These are phyloP conservation scores for Candida chauliodis DNA, from an alignment of 805 yeast genomes.

Conservation along the genomic window DNA sequence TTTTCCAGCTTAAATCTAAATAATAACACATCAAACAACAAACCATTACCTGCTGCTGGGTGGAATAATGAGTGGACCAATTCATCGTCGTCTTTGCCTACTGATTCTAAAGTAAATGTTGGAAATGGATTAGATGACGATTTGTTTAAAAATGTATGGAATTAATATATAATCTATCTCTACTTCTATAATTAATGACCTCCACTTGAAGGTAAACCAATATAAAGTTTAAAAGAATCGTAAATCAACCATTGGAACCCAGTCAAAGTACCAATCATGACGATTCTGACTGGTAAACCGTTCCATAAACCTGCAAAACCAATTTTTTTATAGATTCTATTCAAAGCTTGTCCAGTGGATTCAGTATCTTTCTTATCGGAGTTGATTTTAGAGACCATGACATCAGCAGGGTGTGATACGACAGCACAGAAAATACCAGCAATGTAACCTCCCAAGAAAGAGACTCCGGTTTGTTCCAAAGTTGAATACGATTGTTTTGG, in stretches of 20 bases:
- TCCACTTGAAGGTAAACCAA: constrained; percentile 95
- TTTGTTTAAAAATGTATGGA: constrained; percentile 69
- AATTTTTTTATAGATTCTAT: constrained; percentile 73
- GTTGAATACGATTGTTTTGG: constrained; percentile 68
- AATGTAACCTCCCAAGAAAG: constrained; percentile 92
- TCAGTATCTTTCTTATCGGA: constrained; percentile 65
- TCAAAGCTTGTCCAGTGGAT: constrained; percentile 60
- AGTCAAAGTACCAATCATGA: constrained; percentile 96
- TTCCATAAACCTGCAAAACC: constrained; percentile 94
- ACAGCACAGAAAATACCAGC: constrained; percentile 97
- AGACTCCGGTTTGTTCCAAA: constrained; percentile 86
- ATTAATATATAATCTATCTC: constrained; percentile 18
- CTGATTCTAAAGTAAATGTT: constrained; percentile 4
- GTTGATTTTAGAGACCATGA: constrained; percentile 91
- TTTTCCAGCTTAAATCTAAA: constrained; percentile 5
- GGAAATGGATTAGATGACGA: constrained; percentile 49
- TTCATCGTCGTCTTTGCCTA: constrained; percentile 12
- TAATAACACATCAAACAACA: too few relatives aligned
- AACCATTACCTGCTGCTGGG: constrained; percentile 4
- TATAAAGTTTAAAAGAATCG: constrained; percentile 91
- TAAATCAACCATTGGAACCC: constrained; percentile 97
- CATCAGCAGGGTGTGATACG: constrained; percentile 98
- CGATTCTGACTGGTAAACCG: constrained; percentile 89
- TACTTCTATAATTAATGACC: constrained; percentile 14
- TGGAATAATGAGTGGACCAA: constrained; percentile 38